Conservation (phyloP, 2,329 filamentous ascomycete species). For the Didymella lethalis region DNA sequence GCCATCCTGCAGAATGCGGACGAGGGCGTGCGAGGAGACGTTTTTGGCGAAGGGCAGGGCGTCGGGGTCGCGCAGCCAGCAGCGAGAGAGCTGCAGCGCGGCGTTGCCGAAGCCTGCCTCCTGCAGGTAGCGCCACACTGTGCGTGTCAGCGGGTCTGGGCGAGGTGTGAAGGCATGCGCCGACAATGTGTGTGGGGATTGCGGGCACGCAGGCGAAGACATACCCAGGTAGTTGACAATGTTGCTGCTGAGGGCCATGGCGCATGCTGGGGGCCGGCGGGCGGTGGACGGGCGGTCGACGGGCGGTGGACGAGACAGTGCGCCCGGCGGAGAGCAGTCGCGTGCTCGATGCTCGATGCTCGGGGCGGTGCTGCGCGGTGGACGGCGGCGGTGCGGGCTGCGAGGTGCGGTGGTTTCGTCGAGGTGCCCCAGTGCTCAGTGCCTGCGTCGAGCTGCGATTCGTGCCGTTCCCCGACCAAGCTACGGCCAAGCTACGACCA, state of each 20-base stretch:
- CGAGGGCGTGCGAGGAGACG: slow-evolving; percentile 66
- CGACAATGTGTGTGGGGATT: no score
- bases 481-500: background rate
- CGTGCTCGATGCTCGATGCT: no score
- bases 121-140: slow-evolving; percentile 67
- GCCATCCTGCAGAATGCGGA: slow-evolving; percentile 70
- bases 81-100: slow-evolving; percentile 66
- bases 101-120: slow-evolving; percentile 62
- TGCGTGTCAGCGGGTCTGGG: background rate
- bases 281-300: background rate
- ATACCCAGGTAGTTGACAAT: slow-evolving; percentile 69
- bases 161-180: no score
- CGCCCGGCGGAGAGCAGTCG: no score
- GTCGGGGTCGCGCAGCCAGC: slow-evolving; percentile 70
- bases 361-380: background rate
- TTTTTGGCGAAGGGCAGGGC: slow-evolving; percentile 66
- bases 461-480: background rate
- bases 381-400: background rate
- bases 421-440: background rate
- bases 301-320: background rate
- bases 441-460: background rate
- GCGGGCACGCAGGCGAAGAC: background rate
- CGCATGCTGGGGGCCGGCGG: slow-evolving; percentile 45
- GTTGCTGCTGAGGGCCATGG: slow-evolving; percentile 61
- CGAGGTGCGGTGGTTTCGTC: background rate